Evolutionary conservation across 169 alveolate genomes (phyloP), one percentile per base, ranked within the genome.

Genomic region (Plasmodium cynomolgi): DNA sequence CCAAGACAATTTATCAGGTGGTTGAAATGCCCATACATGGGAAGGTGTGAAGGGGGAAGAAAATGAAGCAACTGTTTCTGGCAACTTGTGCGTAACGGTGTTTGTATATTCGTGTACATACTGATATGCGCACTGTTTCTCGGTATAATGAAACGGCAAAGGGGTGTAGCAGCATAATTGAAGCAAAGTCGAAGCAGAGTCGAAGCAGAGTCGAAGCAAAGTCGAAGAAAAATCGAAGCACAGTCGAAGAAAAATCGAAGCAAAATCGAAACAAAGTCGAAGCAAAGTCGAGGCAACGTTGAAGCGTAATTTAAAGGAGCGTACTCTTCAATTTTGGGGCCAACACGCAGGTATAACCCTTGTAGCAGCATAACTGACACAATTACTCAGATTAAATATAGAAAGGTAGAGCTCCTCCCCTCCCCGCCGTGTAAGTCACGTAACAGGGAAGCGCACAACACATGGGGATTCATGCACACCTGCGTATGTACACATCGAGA

Each of bases 1-100:
- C 37, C 54, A 56, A 11, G 33, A 41, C n/a, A 72, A 68, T 68
- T 71, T n/a, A 3, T 71, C 34, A 71, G 9, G 34, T n/a, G 56
- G 11, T 82, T 58, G 44, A 58, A 31, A 31, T 82, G 50, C 11
- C 54, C 6, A 9, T 13, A 71, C 73, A 72, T 39, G 23, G 34
- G 56, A 73, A 84, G 13, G 20, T 54, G 33, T 39, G 56, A 58
- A 82, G 44, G 23, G 79, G 23, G 37, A 31, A 81, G 62, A 50
- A 5, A 41, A 54, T 82, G 41, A 54, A 13, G 15, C 90, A 81
- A 68, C 41, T 82, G 68, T 58, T 81, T 80, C 56, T 5, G 84
- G 39, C 26, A 80, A 13, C 2, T 80, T 44, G 84, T 0, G 20
- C 84, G 26, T 80, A 39, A 34, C 26, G 39, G 23, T 54, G 56